These are phyloP conservation scores for Clonostachys solani DNA, from an alignment of 2,329 filamentous ascomycete species.

Conservation along the genomic window DNA sequence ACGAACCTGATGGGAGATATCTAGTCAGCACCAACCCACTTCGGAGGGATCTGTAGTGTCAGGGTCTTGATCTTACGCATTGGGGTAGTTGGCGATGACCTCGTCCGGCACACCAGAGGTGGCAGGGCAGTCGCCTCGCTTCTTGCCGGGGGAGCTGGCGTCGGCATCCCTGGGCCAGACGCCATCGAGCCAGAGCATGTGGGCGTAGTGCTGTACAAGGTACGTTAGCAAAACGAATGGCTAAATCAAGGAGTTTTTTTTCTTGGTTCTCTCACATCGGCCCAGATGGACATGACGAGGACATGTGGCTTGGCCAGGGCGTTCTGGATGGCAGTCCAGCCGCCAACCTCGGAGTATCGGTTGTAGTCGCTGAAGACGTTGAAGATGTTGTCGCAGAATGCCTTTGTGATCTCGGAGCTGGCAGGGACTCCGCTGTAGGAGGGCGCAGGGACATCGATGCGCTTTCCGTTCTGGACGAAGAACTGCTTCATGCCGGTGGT, in stretches of 20 bases:
- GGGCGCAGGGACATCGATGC: constrained; percentile 41
- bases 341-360: constrained; percentile 50
- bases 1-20: constrained; percentile 16
- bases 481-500: constrained; percentile 48
- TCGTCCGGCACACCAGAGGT: constrained; percentile 16
- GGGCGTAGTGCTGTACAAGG: constrained; percentile 36
- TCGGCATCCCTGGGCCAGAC: constrained; percentile 40
- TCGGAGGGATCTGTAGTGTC: not conserved
- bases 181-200: constrained; percentile 69
- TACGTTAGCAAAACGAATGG: constrained; percentile 1
- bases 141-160: constrained; percentile 12
- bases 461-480: constrained; percentile 55
- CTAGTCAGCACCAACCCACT: constrained; percentile 12
- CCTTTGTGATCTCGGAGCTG: constrained; percentile 51
- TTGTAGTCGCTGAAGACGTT: constrained; percentile 39
- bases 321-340: constrained; percentile 47
- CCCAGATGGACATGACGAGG: constrained; percentile 57
- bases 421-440: constrained; percentile 56
- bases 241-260: not conserved
- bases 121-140: constrained; percentile 13
- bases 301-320: constrained; percentile 57
- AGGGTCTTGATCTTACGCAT: constrained; percentile 6
- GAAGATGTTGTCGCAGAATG: constrained; percentile 55
- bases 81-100: constrained; percentile 9
- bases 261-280: constrained; percentile 22